A percentile compares a stretch with the other conserved stretches of the same genome.
Conservation (phyloP, 441 rosid species). For the Erysimum pusillum region DNA sequence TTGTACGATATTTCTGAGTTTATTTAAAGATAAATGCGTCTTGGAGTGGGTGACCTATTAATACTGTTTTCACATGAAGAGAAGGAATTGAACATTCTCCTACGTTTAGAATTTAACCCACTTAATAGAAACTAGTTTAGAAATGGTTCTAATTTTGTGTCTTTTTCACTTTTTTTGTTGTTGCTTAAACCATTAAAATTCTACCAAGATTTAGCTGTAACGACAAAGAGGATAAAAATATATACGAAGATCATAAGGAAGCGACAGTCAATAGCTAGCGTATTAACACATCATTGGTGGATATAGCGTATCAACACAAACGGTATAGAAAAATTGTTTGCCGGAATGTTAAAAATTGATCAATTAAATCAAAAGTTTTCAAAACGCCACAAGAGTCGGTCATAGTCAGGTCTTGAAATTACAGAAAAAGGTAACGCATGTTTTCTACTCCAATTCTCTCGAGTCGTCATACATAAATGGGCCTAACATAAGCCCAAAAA, state of each 20-base stretch:
- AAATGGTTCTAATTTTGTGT: background rate
- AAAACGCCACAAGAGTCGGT: too few species aligned
- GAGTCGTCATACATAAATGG: background rate
- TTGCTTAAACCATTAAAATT: background rate
- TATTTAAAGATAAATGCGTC: background rate
- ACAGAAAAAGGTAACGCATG: too few species aligned
- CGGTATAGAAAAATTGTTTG: background rate
- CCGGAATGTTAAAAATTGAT: too few species aligned
- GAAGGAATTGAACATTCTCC: constrained; percentile 2
- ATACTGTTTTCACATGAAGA: constrained; percentile 20
- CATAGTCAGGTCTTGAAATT: too few species aligned
- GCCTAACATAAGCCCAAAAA: background rate
- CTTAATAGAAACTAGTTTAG: background rate
- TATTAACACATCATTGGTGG: too few species aligned
- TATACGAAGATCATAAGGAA: constrained; percentile 5
- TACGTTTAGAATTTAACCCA: constrained; percentile 19
- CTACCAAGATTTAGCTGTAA: background rate
- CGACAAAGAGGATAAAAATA: background rate
- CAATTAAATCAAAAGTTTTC: too few species aligned
- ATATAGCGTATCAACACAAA: background rate
- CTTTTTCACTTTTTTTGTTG: background rate
- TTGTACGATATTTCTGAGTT: constrained; percentile 9
- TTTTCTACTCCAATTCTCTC: background rate
- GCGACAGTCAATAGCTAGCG: background rate
- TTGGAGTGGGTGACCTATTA: constrained; percentile 39